A percentile compares a stretch with the other conserved stretches of the same genome.
phyloP scores from a whole-genome alignment of 2,329 filamentous ascomycete species.

The Trichoderma arundinaceum region DNA sequence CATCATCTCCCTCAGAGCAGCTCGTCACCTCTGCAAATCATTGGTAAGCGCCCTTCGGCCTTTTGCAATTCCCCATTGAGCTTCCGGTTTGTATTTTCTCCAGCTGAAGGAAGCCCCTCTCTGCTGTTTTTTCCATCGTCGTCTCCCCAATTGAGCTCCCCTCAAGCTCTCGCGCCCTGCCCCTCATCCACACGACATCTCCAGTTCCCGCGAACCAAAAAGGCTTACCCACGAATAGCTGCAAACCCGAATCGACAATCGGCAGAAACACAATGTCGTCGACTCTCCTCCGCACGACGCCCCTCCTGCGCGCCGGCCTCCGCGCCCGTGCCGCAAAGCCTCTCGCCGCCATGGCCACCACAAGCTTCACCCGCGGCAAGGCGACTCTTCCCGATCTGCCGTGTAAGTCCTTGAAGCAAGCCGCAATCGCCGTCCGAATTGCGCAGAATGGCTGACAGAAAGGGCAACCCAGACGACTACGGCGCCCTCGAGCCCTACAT shows the following conservation, averaged over 20 bases:
- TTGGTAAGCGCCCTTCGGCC: constrained; percentile 20
- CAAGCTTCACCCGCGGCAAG: constrained; percentile 83
- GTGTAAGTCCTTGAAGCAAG: constrained; percentile 47
- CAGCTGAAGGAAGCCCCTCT: background rate
- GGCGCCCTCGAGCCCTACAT: constrained; percentile 85
- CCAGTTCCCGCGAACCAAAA: constrained; percentile 9
- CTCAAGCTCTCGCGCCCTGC: constrained; percentile 2
- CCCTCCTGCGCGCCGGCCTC: constrained; percentile 71
- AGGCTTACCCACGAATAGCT: constrained; percentile 16
- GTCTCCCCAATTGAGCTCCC: constrained; percentile 9
- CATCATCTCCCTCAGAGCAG: constrained; percentile 38
- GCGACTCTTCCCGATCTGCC: constrained; percentile 90
- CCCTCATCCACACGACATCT: constrained; percentile 11
- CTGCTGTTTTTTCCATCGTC: background rate
- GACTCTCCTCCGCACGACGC: constrained; percentile 73
- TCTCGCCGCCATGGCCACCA: constrained; percentile 69
- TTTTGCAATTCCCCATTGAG: background rate
- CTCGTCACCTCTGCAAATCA: constrained; percentile 34
- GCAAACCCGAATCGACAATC: background rate
- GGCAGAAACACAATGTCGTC: constrained; percentile 68
- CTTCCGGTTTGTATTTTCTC: background rate
- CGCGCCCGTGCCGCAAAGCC: constrained; percentile 69
- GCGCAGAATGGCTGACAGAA: constrained; percentile 15
- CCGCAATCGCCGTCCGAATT: background rate
- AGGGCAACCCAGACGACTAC: constrained; percentile 77